phyloP scores from a whole-genome alignment of 257 asterid species.

The Parsonsia alboflavescens region DNA sequence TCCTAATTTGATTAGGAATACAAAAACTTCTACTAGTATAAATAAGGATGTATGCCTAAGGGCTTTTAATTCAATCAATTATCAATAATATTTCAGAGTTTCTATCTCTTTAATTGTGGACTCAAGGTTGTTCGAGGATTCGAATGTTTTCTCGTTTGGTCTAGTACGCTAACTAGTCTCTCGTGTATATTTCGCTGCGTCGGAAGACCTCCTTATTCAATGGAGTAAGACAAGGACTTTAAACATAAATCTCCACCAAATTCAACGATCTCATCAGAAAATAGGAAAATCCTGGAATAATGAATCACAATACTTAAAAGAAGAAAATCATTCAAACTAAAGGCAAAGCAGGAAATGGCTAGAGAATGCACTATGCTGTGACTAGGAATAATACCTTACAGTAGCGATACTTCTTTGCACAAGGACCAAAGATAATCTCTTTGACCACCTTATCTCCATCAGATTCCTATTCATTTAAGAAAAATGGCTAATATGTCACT shows the following conservation, averaged over 20 bases:
- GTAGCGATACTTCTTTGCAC: conserved; percentile 63
- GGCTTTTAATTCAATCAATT: no score
- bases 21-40: no score
- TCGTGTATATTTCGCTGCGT: no score
- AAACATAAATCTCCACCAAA: conserved; percentile 1
- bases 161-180: no score
- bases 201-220: not conserved
- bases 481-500: not conserved
- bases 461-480: conserved; percentile 41
- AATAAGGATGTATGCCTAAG: no score
- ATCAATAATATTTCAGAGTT: no score
- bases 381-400: conserved; percentile 55
- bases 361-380: not conserved
- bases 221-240: not conserved
- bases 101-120: no score
- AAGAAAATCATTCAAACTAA: not conserved
- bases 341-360: not conserved
- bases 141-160: no score
- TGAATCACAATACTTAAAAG: not conserved
- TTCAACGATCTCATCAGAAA: not conserved
- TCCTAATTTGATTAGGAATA: no score
- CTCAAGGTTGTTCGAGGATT: no score
- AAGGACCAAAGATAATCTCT: conserved; percentile 61
- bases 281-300: not conserved
- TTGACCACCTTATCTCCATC: conserved; percentile 72